Percentiles rank a stretch among this genome's conserved stretches.
Evolutionary conservation across 768 basidiomycete species (phyloP).

Genomic region (Hemileccinum impolitum): DNA sequence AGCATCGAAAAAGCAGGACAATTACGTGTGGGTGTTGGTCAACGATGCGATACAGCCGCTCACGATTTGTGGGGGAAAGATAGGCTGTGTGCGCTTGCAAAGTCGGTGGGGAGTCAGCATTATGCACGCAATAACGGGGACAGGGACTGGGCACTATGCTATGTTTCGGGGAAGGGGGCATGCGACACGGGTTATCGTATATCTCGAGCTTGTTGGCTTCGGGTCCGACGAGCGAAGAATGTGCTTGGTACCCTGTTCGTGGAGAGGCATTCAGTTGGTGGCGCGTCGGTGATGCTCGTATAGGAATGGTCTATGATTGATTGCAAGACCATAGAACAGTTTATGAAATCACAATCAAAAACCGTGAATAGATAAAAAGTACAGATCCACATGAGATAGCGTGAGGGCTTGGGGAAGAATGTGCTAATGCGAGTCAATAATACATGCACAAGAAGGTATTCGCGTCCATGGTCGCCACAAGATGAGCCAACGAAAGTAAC

Average conservation of each 20-base stretch:
- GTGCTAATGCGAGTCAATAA: slow-evolving; percentile 13
- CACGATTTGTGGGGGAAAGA: slow-evolving; percentile 51
- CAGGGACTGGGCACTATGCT: slow-evolving; percentile 60
- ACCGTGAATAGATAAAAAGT: slow-evolving; percentile 4
- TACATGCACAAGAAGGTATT: slow-evolving; percentile 15
- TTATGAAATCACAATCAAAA: slow-evolving; percentile 7
- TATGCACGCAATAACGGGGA: slow-evolving; percentile 67
- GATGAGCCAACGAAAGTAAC: slow-evolving; percentile 4
- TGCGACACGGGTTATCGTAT: background rate
- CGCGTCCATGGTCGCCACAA: slow-evolving; percentile 22
- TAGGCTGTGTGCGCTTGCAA: slow-evolving; percentile 60
- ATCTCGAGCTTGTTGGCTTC: too few species aligned
- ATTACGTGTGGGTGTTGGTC: slow-evolving; percentile 70
- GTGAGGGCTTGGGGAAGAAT: background rate
- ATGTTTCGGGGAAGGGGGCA: slow-evolving; percentile 36
- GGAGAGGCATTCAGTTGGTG: too few species aligned
- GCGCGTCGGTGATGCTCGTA: too few species aligned
- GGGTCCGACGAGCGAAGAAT: too few species aligned
- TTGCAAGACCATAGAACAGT: background rate
- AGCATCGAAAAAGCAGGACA: background rate
- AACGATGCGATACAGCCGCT: slow-evolving; percentile 69
- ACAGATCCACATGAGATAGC: slow-evolving; percentile 17
- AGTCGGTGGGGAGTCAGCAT: slow-evolving; percentile 67
- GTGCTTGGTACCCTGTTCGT: too few species aligned
- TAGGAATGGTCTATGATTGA: background rate